These are phyloP conservation scores for Aspergillus clavatus DNA, from an alignment of 2,329 filamentous ascomycete genomes.

Conservation along the genomic window DNA sequence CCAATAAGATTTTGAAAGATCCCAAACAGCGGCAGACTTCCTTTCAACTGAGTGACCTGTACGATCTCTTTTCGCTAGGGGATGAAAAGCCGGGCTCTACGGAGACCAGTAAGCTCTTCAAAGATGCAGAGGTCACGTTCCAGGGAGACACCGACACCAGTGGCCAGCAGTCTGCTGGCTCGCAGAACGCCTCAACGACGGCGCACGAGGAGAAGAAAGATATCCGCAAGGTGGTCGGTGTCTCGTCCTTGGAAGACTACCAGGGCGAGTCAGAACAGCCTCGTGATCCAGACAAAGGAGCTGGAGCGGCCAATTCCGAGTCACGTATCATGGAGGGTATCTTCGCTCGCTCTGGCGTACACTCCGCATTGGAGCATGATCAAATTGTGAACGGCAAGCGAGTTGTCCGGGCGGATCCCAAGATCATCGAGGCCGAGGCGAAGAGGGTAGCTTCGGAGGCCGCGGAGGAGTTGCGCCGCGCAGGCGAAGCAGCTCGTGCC, in stretches of 20 bases:
- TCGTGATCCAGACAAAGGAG: constrained; percentile 16
- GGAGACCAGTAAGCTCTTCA: constrained; percentile 81
- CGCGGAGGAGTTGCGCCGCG: constrained; percentile 67
- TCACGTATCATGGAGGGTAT: constrained; percentile 82
- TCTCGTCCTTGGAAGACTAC: constrained; percentile 63
- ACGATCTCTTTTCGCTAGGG: constrained; percentile 83
- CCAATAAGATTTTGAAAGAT: constrained; percentile 92
- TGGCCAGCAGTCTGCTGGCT: background rate
- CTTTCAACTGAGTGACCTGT: constrained; percentile 83
- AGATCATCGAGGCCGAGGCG: constrained; percentile 76
- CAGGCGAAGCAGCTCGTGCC: constrained; percentile 65
- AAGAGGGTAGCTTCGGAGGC: constrained; percentile 73
- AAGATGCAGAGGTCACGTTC: constrained; percentile 74
- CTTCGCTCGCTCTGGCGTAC: constrained; percentile 78
- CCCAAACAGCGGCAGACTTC: constrained; percentile 80
- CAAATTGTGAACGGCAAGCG: constrained; percentile 76
- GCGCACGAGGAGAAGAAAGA: constrained; percentile 37
- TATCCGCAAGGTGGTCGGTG: constrained; percentile 53
- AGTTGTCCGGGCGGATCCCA: constrained; percentile 66
- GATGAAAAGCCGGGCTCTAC: constrained; percentile 64
- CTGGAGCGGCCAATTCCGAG: constrained; percentile 46
- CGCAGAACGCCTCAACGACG: background rate
- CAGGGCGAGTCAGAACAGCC: constrained; percentile 45
- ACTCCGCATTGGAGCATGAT: constrained; percentile 90
- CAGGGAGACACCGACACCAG: constrained; percentile 31